These are phyloP conservation scores for Veloboletus limbatus DNA, from an alignment of 1,284 basidiomycete genomes.

Conservation along the genomic window DNA sequence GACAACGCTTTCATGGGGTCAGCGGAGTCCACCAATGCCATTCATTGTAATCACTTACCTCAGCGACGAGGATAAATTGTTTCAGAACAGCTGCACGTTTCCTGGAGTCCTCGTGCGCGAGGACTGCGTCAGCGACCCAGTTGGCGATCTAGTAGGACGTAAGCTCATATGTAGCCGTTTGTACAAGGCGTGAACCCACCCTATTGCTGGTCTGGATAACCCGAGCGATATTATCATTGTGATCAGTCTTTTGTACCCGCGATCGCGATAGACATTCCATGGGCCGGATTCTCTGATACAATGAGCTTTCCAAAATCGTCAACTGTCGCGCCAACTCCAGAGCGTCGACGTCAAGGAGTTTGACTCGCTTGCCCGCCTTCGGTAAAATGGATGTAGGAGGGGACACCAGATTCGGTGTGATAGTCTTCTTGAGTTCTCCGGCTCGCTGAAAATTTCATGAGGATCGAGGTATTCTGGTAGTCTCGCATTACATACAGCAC, in stretches of 20 bases:
- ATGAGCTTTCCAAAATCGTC: slow-evolving; percentile 86
- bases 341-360: slow-evolving; percentile 86
- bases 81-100: slow-evolving; percentile 82
- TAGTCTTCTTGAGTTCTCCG: slow-evolving; percentile 49
- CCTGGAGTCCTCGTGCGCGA: slow-evolving; percentile 83
- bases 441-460: slow-evolving; percentile 44
- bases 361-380: slow-evolving; percentile 72
- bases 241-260: slow-evolving; percentile 69
- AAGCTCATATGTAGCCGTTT: not conserved
- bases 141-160: slow-evolving; percentile 66
- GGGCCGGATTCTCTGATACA: slow-evolving; percentile 88
- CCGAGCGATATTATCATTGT: slow-evolving; percentile 80
- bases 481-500: slow-evolving; percentile 55
- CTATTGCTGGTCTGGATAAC: slow-evolving; percentile 93
- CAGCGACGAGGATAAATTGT: slow-evolving; percentile 91
- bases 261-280: slow-evolving; percentile 89
- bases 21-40: not conserved
- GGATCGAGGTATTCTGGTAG: slow-evolving; percentile 14
- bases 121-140: slow-evolving; percentile 92
- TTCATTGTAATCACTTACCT: slow-evolving; percentile 64
- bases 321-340: slow-evolving; percentile 92
- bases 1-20: slow-evolving; percentile 67
- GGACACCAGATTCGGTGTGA: slow-evolving; percentile 49
- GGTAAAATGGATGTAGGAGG: slow-evolving; percentile 80
- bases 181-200: slow-evolving; percentile 42